Conservation (phyloP, 176 grass and related monocot genomes). For the Zea luxurians region DNA sequence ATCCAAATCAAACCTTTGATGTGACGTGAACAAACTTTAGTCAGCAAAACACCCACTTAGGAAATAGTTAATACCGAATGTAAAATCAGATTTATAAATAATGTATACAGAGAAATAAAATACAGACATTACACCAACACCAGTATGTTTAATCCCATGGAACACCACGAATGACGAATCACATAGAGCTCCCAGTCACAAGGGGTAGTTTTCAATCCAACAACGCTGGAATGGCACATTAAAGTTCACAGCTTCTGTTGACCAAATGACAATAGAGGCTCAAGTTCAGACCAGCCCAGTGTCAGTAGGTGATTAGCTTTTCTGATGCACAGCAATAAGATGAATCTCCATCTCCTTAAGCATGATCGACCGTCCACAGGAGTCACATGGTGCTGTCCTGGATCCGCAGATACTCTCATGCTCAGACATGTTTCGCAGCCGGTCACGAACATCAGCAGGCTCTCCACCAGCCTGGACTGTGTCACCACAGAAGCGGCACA, state of each 20-base stretch:
- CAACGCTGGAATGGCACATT: background rate
- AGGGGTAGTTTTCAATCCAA: background rate
- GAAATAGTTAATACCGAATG: background rate
- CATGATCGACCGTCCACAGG: slow-evolving; percentile 85
- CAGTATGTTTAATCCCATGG: background rate
- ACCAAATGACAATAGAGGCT: background rate
- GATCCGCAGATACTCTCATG: slow-evolving; percentile 97
- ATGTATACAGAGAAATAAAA: background rate
- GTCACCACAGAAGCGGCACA: slow-evolving; percentile 88
- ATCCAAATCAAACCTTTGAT: too few relatives aligned
- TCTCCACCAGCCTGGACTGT: slow-evolving; percentile 75
- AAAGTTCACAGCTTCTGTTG: background rate
- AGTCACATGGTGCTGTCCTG: slow-evolving; percentile 88
- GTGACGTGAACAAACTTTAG: too few relatives aligned
- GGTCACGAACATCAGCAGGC: slow-evolving; percentile 59
- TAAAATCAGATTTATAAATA: background rate
- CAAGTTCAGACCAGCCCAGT: background rate
- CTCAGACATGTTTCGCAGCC: slow-evolving; percentile 68
- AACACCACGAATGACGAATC: slow-evolving; percentile 12
- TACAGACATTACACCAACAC: slow-evolving; percentile 20
- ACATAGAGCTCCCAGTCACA: background rate
- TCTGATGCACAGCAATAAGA: slow-evolving; percentile 82
- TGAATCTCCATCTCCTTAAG: slow-evolving; percentile 99
- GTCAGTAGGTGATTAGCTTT: slow-evolving; percentile 55
- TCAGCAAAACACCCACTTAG: background rate